Percentiles rank a stretch among this genome's conserved stretches.
Conservation (phyloP, 2,329 filamentous ascomycete genomes). For the Orbilia oligospora region DNA sequence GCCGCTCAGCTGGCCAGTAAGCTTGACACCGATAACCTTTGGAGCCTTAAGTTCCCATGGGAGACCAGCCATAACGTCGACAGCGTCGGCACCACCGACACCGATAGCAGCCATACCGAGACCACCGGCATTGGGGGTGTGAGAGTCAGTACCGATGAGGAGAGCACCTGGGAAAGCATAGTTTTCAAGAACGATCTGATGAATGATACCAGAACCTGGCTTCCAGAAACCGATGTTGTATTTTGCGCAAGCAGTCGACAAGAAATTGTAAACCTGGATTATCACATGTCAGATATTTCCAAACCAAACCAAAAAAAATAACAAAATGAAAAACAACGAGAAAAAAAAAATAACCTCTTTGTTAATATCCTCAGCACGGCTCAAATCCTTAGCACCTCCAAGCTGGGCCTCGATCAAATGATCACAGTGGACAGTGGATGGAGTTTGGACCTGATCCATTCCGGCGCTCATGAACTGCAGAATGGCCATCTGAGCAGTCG, state of each 20-base stretch:
- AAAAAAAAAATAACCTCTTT: conserved; percentile 75
- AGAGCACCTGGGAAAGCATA: conserved; percentile 99
- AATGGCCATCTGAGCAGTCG: conserved; percentile 99
- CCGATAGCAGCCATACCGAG: conserved; percentile 94
- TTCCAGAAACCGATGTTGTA: conserved; percentile 99
- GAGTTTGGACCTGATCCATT: conserved; percentile 94
- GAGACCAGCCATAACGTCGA: conserved; percentile 97
- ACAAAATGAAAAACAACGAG: conserved; percentile 1
- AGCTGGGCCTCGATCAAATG: conserved; percentile 98
- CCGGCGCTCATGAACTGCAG: conserved; percentile 99
- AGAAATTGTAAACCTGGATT: conserved; percentile 87
- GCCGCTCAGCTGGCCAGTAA: conserved; percentile 88
- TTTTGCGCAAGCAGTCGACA: conserved; percentile 93
- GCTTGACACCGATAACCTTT: conserved; percentile 95
- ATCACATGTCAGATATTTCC: conserved; percentile 7
- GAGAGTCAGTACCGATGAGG: conserved; percentile 96
- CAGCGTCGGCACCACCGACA: conserved; percentile 97
- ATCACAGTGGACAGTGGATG: conserved; percentile 96
- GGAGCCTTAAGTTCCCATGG: conserved; percentile 99
- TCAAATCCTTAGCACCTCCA: conserved; percentile 93
- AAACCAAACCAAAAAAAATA: neutral
- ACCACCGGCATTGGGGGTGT: conserved; percentile 97
- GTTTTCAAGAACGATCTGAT: conserved; percentile 98
- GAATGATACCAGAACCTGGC: conserved; percentile 98
- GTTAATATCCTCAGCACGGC: conserved; percentile 91